A percentile compares a stretch with the other conserved stretches of the same genome.
Evolutionary conservation across 179 eudicot species (phyloP).

Genomic region (Corrigiola litoralis): DNA sequence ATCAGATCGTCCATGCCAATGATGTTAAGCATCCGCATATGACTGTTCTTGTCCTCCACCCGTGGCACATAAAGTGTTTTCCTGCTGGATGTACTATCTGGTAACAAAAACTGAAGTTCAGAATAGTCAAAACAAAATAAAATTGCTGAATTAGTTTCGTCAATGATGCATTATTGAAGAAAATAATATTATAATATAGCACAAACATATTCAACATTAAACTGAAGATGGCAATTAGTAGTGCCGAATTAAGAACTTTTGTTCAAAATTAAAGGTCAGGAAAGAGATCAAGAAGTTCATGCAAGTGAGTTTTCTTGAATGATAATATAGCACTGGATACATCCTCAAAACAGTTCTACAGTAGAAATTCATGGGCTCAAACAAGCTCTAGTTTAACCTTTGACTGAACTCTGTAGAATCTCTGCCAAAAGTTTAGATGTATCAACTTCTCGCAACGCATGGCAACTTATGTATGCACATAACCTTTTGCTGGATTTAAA

Average conservation of each 20-base stretch:
- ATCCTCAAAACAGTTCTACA: neutral
- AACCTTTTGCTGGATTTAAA: conserved; percentile 69
- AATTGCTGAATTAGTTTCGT: neutral
- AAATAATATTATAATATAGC: neutral
- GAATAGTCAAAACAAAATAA: neutral
- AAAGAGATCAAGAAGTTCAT: neutral
- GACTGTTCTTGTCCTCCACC: conserved; percentile 87
- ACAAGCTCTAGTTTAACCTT: conserved; percentile 35
- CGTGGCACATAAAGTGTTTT: conserved; percentile 87
- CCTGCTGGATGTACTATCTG: conserved; percentile 13
- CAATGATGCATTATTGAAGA: too few relatives aligned
- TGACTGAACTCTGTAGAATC: conserved; percentile 44
- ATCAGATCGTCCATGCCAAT: conserved; percentile 62
- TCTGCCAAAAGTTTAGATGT: conserved; percentile 57
- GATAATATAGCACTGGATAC: neutral
- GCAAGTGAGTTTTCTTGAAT: neutral
- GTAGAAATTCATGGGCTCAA: neutral
- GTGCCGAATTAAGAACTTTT: neutral
- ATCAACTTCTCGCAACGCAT: conserved; percentile 88
- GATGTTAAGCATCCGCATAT: conserved; percentile 91
- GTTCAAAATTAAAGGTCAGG: neutral
- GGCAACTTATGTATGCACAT: conserved; percentile 95
- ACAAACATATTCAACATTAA: too few relatives aligned
- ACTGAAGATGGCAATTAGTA: neutral
- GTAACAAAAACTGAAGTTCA: conserved; percentile 8